Evolutionary conservation across 192 early-diverging fungal species (phyloP), one percentile per base, ranked within the genome.

Genomic region (Rhizophagus prolifer): DNA sequence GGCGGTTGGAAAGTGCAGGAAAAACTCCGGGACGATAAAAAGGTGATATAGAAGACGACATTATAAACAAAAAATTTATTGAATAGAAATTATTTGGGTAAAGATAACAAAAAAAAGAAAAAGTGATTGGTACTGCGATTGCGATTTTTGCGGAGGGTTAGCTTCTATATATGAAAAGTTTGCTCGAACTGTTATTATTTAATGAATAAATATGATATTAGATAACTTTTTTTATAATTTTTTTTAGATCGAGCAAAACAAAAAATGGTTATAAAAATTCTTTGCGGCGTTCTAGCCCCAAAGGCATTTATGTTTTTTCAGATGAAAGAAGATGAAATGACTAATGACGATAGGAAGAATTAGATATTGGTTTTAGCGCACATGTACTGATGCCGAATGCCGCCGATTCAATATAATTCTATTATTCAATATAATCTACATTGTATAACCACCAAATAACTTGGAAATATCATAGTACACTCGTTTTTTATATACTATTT

Each of bases 11-110:
- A 44, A 75, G 25, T 28, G 63, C 74, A 9, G 74, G 74, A 30
- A 75, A 75, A 44, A 50, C 38, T 12, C 74, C 74, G 47, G 74
- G 74, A 50, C 74, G 74, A 54, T 75, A 75, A 28, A 75, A 65
- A 28, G 74, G 74, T 28, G 74, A 65, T 75, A 75, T 65, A 28
- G 74, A 47, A 50, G 74, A 65, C 12, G 74, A 75, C 68, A 70
- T 70, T 26, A 50, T 14, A 6, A 36, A 38, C 9, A n/a, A 23
- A 41, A 67, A 36, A 38, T 28, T 9, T 16, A 6, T 36, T 0
- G 4, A 66, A n/a, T 26, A 36, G 13, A 21, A 36, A 36, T 41
- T 36, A 21, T 12, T n/a, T 67, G 36, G 9, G 41, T 44, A 12
- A 12, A 12, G 16, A 14, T 16, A 50, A 12, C 13, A 38, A 38